phyloP scores from a whole-genome alignment of 1,284 basidiomycete species.

The Lignosus rhinocerotis region DNA sequence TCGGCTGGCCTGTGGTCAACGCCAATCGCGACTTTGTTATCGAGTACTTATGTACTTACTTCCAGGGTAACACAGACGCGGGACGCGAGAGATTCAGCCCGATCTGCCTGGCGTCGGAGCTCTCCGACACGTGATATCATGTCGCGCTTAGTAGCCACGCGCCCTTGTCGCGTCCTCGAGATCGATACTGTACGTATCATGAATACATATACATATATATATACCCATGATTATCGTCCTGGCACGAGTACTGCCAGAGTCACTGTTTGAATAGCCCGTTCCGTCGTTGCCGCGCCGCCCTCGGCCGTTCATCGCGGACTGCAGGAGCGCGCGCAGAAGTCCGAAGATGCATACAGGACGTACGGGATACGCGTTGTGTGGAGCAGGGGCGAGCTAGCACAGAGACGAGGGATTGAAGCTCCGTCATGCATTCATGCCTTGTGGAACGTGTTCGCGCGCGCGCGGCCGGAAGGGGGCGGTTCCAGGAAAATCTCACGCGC shows the following conservation, averaged over 20 bases:
- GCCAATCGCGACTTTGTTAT: too few relatives aligned
- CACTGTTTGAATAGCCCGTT: too few relatives aligned
- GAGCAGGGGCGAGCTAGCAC: background rate
- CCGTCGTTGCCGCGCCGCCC: background rate
- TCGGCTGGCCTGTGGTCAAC: too few relatives aligned
- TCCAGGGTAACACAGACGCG: too few relatives aligned
- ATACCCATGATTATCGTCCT: too few relatives aligned
- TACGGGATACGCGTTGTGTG: background rate
- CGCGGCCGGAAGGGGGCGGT: background rate
- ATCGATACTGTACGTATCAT: slow-evolving; percentile 1
- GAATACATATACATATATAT: too few relatives aligned
- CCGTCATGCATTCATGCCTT: background rate
- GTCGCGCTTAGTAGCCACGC: background rate
- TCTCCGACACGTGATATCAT: slow-evolving; percentile 15
- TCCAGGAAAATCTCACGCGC: background rate
- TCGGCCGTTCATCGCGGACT: background rate
- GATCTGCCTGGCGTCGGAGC: slow-evolving; percentile 6
- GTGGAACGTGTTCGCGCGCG: background rate
- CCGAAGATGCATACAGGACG: background rate
- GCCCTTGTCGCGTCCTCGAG: slow-evolving; percentile 6
- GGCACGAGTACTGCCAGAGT: too few relatives aligned
- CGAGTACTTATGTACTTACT: too few relatives aligned
- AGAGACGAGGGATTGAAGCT: too few relatives aligned
- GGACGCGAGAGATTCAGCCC: slow-evolving; percentile 4
- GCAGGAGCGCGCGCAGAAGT: background rate